Conservation (phyloP, 2,329 filamentous ascomycete genomes). For the Fusarium scirpi region DNA sequence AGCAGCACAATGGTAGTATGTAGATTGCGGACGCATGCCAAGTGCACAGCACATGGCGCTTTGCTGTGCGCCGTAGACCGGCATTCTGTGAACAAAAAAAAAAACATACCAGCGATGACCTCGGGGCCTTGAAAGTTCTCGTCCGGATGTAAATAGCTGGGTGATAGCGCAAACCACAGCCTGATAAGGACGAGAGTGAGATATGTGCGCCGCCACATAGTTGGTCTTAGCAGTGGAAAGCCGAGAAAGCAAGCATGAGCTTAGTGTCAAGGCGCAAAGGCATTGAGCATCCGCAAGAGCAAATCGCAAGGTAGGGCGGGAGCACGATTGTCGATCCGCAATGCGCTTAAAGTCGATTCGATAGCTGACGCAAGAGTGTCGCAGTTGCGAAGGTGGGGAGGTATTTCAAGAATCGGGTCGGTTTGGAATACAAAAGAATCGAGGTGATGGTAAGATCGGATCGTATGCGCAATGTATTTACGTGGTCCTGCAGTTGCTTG, state of each 20-base stretch:
- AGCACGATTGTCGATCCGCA: constrained; percentile 7
- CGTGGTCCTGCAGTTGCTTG: constrained; percentile 14
- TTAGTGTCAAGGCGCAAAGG: constrained; percentile 36
- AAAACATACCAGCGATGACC: constrained; percentile 86
- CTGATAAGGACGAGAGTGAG: constrained; percentile 86
- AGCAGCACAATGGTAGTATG: background rate
- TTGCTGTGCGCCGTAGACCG: background rate
- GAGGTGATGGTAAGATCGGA: constrained; percentile 7
- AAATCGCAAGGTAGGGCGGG: constrained; percentile 8
- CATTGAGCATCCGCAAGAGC: constrained; percentile 37
- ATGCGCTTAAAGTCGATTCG: background rate
- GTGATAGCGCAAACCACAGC: constrained; percentile 92
- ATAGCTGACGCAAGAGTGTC: constrained; percentile 13
- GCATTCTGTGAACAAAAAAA: background rate
- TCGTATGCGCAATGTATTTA: constrained; percentile 17
- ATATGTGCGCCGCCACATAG: constrained; percentile 93
- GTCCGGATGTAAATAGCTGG: constrained; percentile 97
- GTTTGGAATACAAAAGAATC: background rate
- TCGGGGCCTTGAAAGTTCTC: constrained; percentile 99
- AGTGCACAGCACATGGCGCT: background rate
- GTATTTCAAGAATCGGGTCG: background rate
- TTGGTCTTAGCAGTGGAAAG: constrained; percentile 45
- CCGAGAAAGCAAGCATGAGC: constrained; percentile 47
- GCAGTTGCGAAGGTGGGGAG: constrained; percentile 1
- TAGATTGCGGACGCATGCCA: background rate